Evolutionary conservation across 805 yeast species (phyloP).

Genomic region (Saturnispora sekii): DNA sequence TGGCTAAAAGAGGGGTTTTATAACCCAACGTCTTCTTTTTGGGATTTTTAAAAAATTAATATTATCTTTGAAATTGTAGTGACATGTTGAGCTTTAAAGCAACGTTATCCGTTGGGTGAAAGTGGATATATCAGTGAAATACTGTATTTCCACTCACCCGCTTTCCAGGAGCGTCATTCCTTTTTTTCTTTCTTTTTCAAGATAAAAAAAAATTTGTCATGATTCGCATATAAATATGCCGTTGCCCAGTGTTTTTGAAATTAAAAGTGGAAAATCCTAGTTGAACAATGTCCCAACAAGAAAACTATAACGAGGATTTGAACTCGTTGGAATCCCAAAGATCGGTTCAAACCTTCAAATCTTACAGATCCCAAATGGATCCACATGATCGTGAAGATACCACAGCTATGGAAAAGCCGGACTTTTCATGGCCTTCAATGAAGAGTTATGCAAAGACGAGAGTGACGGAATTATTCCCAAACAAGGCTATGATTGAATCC

Average conservation of each 20-base stretch:
- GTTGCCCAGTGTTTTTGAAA: too few species aligned
- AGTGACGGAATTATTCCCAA: slow-evolving; percentile 40
- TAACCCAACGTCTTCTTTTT: too few species aligned
- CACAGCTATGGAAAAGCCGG: slow-evolving; percentile 20
- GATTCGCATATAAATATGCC: too few species aligned
- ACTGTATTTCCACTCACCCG: slow-evolving; percentile 3
- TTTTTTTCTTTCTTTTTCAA: background rate
- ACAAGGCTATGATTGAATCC: slow-evolving; percentile 29
- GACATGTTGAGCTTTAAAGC: too few species aligned
- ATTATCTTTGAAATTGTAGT: too few species aligned
- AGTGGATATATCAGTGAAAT: too few species aligned
- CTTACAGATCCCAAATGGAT: background rate
- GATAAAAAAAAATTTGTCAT: background rate
- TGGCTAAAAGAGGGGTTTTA: too few species aligned
- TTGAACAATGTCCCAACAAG: background rate
- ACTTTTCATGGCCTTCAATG: slow-evolving; percentile 25
- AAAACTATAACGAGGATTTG: background rate
- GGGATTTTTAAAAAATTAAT: too few species aligned
- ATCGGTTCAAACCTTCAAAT: slow-evolving; percentile 7
- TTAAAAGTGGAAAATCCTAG: too few species aligned
- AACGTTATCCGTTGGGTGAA: too few species aligned
- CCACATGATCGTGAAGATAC: slow-evolving; percentile 6
- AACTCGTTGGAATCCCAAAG: slow-evolving; percentile 5
- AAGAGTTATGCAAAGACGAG: slow-evolving; percentile 34
- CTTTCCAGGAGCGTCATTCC: background rate